Percentiles rank a stretch among this genome's conserved stretches.
These are phyloP conservation scores for Lentinula detonsa DNA, from an alignment of 768 basidiomycete species.

Conservation along the genomic window DNA sequence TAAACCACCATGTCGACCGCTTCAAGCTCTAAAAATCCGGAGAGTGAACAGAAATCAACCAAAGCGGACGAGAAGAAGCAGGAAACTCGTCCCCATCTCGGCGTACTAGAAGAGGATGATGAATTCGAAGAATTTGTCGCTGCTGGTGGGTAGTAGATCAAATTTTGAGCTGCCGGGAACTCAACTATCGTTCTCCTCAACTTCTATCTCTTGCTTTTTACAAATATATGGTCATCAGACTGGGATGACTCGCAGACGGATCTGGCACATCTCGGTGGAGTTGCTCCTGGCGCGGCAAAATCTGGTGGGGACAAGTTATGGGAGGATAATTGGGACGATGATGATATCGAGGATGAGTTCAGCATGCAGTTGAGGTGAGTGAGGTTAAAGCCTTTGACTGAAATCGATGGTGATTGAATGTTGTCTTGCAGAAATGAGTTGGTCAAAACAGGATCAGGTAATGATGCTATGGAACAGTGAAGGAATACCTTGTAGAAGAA, in stretches of 20 bases:
- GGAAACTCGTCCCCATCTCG: constrained; percentile 59
- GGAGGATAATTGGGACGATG: constrained; percentile 99
- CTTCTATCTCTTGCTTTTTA: not conserved
- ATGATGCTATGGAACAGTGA: constrained; percentile 49
- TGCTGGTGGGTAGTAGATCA: constrained; percentile 49
- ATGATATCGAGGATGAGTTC: constrained; percentile 97
- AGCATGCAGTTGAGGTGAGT: constrained; percentile 89
- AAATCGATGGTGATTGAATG: too few species aligned
- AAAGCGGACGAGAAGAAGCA: constrained; percentile 37
- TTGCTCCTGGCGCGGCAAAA: constrained; percentile 68
- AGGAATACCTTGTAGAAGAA: constrained; percentile 1
- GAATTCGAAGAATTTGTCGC: constrained; percentile 93
- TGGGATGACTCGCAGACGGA: constrained; percentile 87
- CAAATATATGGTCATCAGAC: constrained; percentile 35
- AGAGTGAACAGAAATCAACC: constrained; percentile 23
- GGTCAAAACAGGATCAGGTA: constrained; percentile 46
- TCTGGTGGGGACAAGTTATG: constrained; percentile 88
- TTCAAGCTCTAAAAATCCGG: constrained; percentile 37
- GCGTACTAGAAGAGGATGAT: constrained; percentile 94
- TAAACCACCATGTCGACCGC: constrained; percentile 32
- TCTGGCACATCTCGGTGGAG: constrained; percentile 69
- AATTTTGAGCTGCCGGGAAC: too few species aligned
- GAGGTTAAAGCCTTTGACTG: not conserved
- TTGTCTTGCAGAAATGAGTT: constrained; percentile 50
- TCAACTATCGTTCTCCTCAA: not conserved